Base-by-base conservation (phyloP, 2,329 filamentous ascomycete genomes). In the Beauveria caledonica region DNA sequence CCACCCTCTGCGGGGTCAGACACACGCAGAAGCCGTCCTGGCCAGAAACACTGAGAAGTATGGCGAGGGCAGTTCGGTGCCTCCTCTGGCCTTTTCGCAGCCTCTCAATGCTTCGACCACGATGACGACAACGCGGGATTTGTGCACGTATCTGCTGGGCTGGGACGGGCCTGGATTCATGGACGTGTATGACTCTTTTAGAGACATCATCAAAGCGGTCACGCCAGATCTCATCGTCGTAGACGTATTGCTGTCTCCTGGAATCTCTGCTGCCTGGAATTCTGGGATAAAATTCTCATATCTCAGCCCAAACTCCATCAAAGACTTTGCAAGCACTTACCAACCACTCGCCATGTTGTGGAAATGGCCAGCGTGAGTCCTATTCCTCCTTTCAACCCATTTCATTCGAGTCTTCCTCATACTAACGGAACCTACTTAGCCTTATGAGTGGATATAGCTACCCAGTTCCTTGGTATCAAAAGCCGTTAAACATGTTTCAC, bases 231-330 rank as follows among this genome's bases (percentile, higher is more conserved):
- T 79, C 1, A 68, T 78, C 6, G 73, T 77, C 2, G 68, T 77
- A 3, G 77, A 82, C 53, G 73, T 72, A 2, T 67, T 78, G 19
- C 75, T 81, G 62, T 67, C 73, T 1, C 75, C 77, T 19, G 78
- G 67, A 0, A 60, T 77, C 8, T 76, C 79, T 39, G 77, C 76
- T 1, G 77, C 73, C 55, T 73, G 71, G 27, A 70, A 71, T 4
- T 58, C 71, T 3, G 67, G 67, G 0, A 63, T 71, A 39, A 70
- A 71, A 6, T 72, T 70, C 42, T 68, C 74, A 0, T 66, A 78
- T 1, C 66, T 81, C 7, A 76, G 74, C 52, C 78, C 78, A 1
- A 80, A 78, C 42, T 69, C 77, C 46, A 64, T 76, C 70, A 68
- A 78, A 65, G 70, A 78, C 61, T 74, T 76, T 65, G 64, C 77